Conservation (phyloP, 1,284 basidiomycete genomes). For the Marasmius fiardii region DNA sequence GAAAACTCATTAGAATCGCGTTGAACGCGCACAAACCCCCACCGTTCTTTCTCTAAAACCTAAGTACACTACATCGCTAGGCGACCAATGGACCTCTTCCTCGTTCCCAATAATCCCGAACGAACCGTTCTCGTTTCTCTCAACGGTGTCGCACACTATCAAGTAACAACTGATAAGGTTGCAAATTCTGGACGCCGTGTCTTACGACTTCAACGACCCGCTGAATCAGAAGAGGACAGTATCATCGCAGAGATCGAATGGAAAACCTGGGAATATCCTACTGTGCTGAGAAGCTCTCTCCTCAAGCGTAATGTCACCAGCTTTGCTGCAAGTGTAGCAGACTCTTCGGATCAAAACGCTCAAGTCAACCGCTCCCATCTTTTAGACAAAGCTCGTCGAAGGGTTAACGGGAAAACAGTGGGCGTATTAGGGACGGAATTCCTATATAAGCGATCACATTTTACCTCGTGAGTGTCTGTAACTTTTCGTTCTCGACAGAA, state of each 20-base stretch:
- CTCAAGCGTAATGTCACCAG: slow-evolving; percentile 24
- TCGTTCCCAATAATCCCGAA: slow-evolving; percentile 46
- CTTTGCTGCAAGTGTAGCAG: background rate
- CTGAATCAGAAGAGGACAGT: slow-evolving; percentile 31
- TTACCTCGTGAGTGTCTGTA: slow-evolving; percentile 40
- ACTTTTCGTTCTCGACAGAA: background rate
- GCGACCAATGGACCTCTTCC: slow-evolving; percentile 43
- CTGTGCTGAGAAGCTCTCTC: slow-evolving; percentile 40
- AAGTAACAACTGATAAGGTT: slow-evolving; percentile 35
- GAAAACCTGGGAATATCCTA: slow-evolving; percentile 36
- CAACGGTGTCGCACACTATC: slow-evolving; percentile 46
- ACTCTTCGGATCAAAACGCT: background rate
- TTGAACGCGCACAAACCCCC: background rate
- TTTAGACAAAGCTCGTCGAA: background rate
- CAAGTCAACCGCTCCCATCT: background rate
- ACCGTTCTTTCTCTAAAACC: too few relatives aligned
- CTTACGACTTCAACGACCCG: slow-evolving; percentile 36
- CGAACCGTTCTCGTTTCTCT: slow-evolving; percentile 44
- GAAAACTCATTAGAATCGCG: background rate
- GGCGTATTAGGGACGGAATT: slow-evolving; percentile 38
- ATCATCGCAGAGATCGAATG: slow-evolving; percentile 48
- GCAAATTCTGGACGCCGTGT: slow-evolving; percentile 26
- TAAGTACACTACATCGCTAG: too few relatives aligned
- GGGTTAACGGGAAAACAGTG: slow-evolving; percentile 13
- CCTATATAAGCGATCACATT: slow-evolving; percentile 38